Evolutionary conservation across 1,284 basidiomycete genomes (phyloP).

Genomic region (Fistulinella cinereoalba): DNA sequence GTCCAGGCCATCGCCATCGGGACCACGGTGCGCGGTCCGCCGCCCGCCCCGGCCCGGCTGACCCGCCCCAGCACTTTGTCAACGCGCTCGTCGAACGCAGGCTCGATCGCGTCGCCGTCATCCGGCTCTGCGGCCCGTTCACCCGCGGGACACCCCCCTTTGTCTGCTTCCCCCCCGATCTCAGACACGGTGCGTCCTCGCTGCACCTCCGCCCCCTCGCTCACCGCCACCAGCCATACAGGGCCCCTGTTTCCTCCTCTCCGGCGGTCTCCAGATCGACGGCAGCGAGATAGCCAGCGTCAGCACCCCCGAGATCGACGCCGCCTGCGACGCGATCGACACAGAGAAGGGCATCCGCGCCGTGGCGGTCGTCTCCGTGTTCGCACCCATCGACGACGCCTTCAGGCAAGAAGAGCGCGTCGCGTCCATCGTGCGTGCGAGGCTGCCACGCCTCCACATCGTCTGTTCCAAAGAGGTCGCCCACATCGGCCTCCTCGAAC

Average conservation of each 20-base stretch:
- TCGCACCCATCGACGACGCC: conserved; percentile 46
- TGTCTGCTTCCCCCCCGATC: conserved; percentile 37
- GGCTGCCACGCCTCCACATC: conserved; percentile 40
- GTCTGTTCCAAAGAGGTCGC: conserved; percentile 44
- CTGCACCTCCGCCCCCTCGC: neutral
- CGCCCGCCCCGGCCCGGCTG: neutral
- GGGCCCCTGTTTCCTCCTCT: conserved; percentile 38
- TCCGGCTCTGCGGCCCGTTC: conserved; percentile 50
- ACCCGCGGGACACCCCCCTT: conserved; percentile 41
- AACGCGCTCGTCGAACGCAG: conserved; percentile 54
- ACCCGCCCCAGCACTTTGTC: conserved; percentile 40
- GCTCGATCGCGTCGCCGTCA: conserved; percentile 50
- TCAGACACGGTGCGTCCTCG: conserved; percentile 27
- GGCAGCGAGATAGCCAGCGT: conserved; percentile 45
- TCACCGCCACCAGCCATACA: conserved; percentile 31
- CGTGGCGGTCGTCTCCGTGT: conserved; percentile 50
- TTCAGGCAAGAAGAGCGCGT: conserved; percentile 47
- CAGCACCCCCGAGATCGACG: conserved; percentile 40
- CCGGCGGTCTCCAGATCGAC: conserved; percentile 53
- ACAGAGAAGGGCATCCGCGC: conserved; percentile 39
- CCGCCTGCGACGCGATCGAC: conserved; percentile 29
- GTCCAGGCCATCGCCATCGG: conserved; percentile 37
- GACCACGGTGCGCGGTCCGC: conserved; percentile 33
- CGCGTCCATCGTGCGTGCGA: conserved; percentile 41
- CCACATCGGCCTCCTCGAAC: conserved; percentile 54